Evolutionary conservation across 495 filamentous ascomycete species (phyloP), one percentile per base, ranked within the genome.

Genomic region (Tuber melanosporum): DNA sequence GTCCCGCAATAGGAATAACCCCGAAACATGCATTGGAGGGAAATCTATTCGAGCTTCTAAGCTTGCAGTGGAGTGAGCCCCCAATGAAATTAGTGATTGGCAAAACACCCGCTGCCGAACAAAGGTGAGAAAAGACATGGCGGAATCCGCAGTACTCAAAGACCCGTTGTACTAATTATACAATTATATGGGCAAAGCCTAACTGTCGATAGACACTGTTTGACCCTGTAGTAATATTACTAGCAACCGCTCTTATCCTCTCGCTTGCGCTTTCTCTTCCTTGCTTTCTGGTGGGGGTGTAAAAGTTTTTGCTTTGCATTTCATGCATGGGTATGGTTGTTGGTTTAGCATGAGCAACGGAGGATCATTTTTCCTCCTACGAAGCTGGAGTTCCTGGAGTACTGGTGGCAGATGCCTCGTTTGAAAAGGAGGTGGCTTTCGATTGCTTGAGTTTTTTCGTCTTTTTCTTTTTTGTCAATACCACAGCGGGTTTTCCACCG

Each of bases 401-500:
- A 62, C 81, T 82, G 39, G 71, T 77, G 39, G 81, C 73, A 72
- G 81, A 79, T 75, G 74, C 77, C 41, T 80, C 80, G 73, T 77
- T 76, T 32, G 75, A 43, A 82, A 82, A 75, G 71, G 80, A 82
- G 45, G 79, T 43, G 72, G 79, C 70, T 86, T 90, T 83, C 80
- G 78, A 72, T 72, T 80, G 78, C 47, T 83, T 83, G 39, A 73
- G 77, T 87, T 89, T 91, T 85, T 88, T 87, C 82, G 85, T 86
- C 85, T 91, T 94, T 86, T 91, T 94, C 86, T 92, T 93, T 83
- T 88, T 89, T 73, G 87, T 84, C 1, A 89, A 88, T 19, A 94
- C 85, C n/a, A 96, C 90, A 15, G 89, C 91, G 3, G 95, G 94
- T 82, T 89, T 91, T 6, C 86, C 86, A 62, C 91, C 92, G 79